Percentiles rank a stretch among this genome's conserved stretches.
Conservation (phyloP, 1,139 yeast genomes). For the Pichiaceae sp. region DNA sequence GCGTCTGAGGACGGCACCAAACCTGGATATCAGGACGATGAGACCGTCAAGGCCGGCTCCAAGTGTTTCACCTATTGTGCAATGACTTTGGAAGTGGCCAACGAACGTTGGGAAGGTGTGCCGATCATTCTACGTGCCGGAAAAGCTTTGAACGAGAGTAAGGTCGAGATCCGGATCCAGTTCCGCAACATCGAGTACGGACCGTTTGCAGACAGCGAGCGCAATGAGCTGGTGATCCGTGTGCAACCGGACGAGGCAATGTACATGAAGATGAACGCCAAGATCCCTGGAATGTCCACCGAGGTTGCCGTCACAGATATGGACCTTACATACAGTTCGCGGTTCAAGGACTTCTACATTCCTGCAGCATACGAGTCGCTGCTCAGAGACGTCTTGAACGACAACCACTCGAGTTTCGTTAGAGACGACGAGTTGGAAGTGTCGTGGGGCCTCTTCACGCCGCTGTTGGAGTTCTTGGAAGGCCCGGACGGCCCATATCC, state of each 20-base stretch:
- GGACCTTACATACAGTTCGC: slow-evolving; percentile 74
- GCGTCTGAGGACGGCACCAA: slow-evolving; percentile 78
- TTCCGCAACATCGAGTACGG: slow-evolving; percentile 82
- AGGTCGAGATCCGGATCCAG: slow-evolving; percentile 92
- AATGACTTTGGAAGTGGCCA: slow-evolving; percentile 62
- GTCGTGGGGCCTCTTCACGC: slow-evolving; percentile 91
- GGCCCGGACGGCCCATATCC: slow-evolving; percentile 57
- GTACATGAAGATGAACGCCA: slow-evolving; percentile 84
- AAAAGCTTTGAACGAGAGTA: slow-evolving; percentile 84
- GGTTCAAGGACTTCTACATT: slow-evolving; percentile 77
- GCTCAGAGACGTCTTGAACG: slow-evolving; percentile 81
- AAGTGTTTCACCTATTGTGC: slow-evolving; percentile 94
- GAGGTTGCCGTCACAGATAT: slow-evolving; percentile 80
- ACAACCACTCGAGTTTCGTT: slow-evolving; percentile 94
- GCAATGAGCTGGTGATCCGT: slow-evolving; percentile 89
- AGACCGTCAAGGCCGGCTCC: slow-evolving; percentile 74
- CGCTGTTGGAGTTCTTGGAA: slow-evolving; percentile 75
- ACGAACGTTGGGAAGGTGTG: slow-evolving; percentile 98
- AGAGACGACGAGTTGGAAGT: slow-evolving; percentile 96
- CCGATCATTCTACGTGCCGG: slow-evolving; percentile 96
- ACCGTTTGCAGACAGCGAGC: slow-evolving; percentile 70
- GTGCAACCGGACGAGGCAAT: slow-evolving; percentile 94
- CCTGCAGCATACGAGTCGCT: slow-evolving; percentile 98
- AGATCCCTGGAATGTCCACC: slow-evolving; percentile 85
- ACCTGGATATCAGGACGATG: slow-evolving; percentile 90